Conservation (phyloP, 106 monocot genomes). For the Platanthera zijinensis region DNA sequence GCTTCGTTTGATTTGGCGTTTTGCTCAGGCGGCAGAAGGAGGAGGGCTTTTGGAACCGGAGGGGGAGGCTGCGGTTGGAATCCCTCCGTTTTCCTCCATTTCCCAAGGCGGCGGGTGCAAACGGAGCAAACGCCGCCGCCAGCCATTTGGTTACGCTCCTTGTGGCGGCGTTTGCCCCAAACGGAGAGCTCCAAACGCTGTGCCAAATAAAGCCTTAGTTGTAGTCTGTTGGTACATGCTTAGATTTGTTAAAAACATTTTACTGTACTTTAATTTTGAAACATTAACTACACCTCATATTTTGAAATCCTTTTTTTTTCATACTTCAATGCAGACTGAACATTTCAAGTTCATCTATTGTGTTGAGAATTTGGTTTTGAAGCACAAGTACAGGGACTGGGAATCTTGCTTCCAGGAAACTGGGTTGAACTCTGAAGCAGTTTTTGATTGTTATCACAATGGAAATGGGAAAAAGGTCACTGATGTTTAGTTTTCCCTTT, state of each 20-base stretch:
- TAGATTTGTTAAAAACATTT: not conserved
- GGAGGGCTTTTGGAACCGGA: no score
- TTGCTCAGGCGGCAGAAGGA: no score
- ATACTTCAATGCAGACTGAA: conserved; percentile 33
- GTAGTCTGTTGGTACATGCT: not conserved
- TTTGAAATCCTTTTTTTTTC: not conserved
- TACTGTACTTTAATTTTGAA: not conserved
- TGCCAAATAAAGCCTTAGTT: no score
- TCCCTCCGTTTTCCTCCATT: no score
- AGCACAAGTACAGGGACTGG: conserved; percentile 58
- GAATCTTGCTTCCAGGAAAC: conserved; percentile 64
- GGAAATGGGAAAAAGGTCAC: conserved; percentile 63
- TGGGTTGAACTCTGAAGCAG: conserved; percentile 46
- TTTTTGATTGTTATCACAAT: conserved; percentile 49
- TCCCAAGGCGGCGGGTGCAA: no score
- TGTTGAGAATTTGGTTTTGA: conserved; percentile 62
- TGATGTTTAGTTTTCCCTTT: not conserved
- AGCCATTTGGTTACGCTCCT: no score
- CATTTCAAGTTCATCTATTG: conserved; percentile 90
- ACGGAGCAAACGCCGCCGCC: no score
- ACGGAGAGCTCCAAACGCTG: no score
- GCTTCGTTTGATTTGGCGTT: no score
- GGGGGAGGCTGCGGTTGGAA: no score
- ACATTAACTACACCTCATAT: not conserved
- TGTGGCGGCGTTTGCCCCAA: no score